Percentiles rank a stretch among this genome's conserved stretches.
phyloP scores from a whole-genome alignment of 208 protist species.

The Balamuthia mandrillaris region DNA sequence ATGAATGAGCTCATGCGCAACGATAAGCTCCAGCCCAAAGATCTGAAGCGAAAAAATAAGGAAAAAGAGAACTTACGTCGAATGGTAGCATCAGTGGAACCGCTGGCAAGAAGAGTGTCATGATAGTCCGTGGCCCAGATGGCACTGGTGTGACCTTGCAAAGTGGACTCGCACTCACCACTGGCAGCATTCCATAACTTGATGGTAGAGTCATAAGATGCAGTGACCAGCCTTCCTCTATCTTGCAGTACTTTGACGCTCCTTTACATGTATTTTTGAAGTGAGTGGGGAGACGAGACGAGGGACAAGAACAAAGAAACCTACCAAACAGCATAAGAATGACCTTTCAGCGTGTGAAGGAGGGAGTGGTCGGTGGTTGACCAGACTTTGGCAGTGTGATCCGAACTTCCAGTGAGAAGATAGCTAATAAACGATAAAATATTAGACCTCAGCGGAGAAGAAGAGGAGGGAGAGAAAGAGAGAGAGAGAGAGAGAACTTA shows the following conservation, averaged over 20 bases:
- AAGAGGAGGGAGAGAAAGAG: too few species aligned
- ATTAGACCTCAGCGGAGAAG: not conserved
- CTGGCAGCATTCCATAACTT: slow-evolving; percentile 68
- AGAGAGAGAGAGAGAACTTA: not conserved
- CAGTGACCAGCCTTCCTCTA: slow-evolving; percentile 62
- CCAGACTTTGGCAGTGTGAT: slow-evolving; percentile 9
- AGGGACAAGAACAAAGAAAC: not conserved
- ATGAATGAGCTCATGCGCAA: not conserved
- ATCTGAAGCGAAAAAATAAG: not conserved
- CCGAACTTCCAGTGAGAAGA: slow-evolving; percentile 1
- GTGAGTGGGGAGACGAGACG: not conserved
- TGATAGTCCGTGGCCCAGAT: slow-evolving; percentile 54
- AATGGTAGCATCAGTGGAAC: slow-evolving; percentile 34
- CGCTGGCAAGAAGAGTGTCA: not conserved
- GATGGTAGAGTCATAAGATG: slow-evolving; percentile 69
- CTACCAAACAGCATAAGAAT: slow-evolving; percentile 25
- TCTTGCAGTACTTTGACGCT: not conserved
- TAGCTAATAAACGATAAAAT: not conserved
- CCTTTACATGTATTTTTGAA: not conserved
- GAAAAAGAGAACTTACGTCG: not conserved
- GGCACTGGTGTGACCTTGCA: slow-evolving; percentile 68
- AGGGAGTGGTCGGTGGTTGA: not conserved
- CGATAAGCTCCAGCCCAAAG: not conserved
- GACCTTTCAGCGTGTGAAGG: not conserved
- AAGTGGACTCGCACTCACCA: slow-evolving; percentile 21